Conservation (phyloP, 208 protist genomes). For the Trypanosoma caninum region DNA sequence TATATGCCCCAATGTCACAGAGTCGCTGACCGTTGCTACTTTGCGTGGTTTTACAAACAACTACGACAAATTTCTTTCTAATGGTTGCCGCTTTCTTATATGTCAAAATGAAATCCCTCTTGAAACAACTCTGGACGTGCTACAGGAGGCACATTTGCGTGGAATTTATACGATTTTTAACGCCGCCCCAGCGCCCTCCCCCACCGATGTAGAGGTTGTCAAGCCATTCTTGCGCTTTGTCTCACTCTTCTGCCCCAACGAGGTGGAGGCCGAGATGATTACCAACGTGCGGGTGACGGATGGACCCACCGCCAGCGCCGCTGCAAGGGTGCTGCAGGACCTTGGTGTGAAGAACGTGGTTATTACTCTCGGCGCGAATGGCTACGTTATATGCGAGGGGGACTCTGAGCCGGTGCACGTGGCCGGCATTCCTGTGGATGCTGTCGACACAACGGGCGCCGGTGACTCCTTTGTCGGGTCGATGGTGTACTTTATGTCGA, state of each 20-base stretch:
- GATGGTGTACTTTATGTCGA: slow-evolving; percentile 86
- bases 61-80: slow-evolving; percentile 52
- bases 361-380: slow-evolving; percentile 84
- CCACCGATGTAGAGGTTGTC: slow-evolving; percentile 57
- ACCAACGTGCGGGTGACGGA: slow-evolving; percentile 73
- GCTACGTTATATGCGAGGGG: slow-evolving; percentile 69
- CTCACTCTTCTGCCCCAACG: slow-evolving; percentile 91
- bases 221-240: slow-evolving; percentile 77
- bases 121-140: slow-evolving; percentile 67
- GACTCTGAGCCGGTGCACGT: slow-evolving; percentile 39
- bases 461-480: slow-evolving; percentile 93
- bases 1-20: slow-evolving; percentile 88
- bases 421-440: slow-evolving; percentile 65
- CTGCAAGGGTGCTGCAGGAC: slow-evolving; percentile 58
- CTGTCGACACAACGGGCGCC: slow-evolving; percentile 92
- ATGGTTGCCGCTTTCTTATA: slow-evolving; percentile 69
- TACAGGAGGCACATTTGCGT: slow-evolving; percentile 70
- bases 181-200: slow-evolving; percentile 83
- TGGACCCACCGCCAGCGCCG: slow-evolving; percentile 42
- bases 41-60: slow-evolving; percentile 47
- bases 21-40: slow-evolving; percentile 51
- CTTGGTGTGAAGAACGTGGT: slow-evolving; percentile 78
- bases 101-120: slow-evolving; percentile 93
- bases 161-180: slow-evolving; percentile 94
- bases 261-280: slow-evolving; percentile 87